A percentile compares a stretch with the other conserved stretches of the same genome.
These are phyloP conservation scores for Elaphomyces granulatus DNA, from an alignment of 495 filamentous ascomycete genomes.

Conservation along the genomic window DNA sequence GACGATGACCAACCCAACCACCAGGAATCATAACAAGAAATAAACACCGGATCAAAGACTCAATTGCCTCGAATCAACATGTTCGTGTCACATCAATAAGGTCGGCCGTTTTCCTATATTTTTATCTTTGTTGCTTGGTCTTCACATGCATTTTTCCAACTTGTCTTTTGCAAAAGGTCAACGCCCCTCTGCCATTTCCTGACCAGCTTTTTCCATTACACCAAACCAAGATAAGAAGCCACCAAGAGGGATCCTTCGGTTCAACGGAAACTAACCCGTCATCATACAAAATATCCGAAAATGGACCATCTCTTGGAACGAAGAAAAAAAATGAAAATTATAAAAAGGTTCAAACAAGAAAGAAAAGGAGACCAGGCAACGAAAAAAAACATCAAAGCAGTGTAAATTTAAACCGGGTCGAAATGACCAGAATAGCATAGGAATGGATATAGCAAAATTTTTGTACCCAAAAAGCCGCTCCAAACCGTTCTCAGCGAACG, in stretches of 20 bases:
- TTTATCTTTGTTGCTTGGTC: background rate
- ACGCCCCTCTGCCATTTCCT: too few species aligned
- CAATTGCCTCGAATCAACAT: background rate
- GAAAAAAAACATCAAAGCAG: background rate
- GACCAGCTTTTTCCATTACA: background rate
- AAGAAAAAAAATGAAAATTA: background rate
- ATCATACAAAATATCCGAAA: background rate
- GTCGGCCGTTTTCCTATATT: constrained; percentile 3
- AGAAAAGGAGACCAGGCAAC: background rate
- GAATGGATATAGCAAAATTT: too few species aligned
- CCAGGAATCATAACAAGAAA: too few species aligned
- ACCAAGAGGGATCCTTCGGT: background rate
- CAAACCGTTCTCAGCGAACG: background rate
- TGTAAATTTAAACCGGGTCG: background rate
- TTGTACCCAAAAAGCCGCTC: background rate
- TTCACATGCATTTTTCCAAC: background rate
- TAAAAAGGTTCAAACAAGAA: background rate
- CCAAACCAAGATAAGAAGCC: background rate
- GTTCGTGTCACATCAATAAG: background rate
- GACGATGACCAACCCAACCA: too few species aligned
- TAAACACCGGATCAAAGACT: too few species aligned
- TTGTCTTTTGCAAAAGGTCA: background rate
- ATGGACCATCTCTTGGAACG: background rate
- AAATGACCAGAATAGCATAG: background rate
- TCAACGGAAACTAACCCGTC: too few species aligned